Conservation (phyloP, 768 basidiomycete genomes). For the Brasilioporus rufonigricans region DNA sequence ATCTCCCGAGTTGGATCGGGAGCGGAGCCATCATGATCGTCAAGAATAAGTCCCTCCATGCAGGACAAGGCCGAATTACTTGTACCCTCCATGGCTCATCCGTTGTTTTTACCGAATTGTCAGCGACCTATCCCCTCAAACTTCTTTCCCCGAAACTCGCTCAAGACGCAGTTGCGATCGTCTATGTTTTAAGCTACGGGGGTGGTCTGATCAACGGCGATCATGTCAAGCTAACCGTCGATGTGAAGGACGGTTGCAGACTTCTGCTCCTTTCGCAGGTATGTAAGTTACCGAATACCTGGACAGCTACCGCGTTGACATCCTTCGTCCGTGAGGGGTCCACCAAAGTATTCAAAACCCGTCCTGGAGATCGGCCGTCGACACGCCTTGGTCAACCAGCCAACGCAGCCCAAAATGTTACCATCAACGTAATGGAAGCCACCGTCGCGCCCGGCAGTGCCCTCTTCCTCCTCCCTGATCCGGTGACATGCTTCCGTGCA, state of each 20-base stretch:
- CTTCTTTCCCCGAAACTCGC: conserved; percentile 69
- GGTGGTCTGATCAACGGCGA: conserved; percentile 92
- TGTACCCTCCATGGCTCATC: conserved; percentile 50
- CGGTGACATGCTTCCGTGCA: conserved; percentile 86
- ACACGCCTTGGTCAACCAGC: conserved; percentile 27
- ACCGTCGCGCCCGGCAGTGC: conserved; percentile 49
- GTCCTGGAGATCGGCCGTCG: conserved; percentile 59
- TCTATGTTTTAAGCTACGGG: conserved; percentile 84
- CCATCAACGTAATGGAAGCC: conserved; percentile 64
- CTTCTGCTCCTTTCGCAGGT: conserved; percentile 88
- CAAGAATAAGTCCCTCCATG: conserved; percentile 8
- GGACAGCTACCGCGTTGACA: conserved; percentile 1
- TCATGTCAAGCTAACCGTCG: conserved; percentile 57
- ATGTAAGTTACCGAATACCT: conserved; percentile 20
- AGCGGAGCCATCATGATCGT: not conserved
- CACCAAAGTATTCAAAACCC: conserved; percentile 91
- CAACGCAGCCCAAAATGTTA: conserved; percentile 30
- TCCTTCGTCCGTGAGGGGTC: conserved; percentile 56
- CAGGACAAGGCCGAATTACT: conserved; percentile 59
- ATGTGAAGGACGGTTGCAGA: conserved; percentile 52
- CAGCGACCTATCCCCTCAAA: conserved; percentile 84
- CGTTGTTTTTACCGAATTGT: conserved; percentile 69
- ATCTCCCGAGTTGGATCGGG: not conserved
- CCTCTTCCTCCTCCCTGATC: conserved; percentile 85
- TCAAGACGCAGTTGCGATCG: conserved; percentile 54